These are phyloP conservation scores for Zygnema circumcarinatum DNA, from an alignment of 139 green algal genomes.

Conservation along the genomic window DNA sequence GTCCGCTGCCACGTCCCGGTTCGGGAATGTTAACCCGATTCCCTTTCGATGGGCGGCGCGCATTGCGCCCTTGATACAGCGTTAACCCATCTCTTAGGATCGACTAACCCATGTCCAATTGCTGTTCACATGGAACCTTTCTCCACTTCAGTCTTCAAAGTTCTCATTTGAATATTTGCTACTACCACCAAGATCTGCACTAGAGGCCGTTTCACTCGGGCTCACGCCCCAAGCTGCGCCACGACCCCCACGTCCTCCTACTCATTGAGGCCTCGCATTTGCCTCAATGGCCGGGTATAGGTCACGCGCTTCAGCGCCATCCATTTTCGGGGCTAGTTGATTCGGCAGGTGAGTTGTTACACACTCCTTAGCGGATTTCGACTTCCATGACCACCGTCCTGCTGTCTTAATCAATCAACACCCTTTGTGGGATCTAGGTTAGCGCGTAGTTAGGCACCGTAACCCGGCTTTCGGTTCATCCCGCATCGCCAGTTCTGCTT, in stretches of 20 bases:
- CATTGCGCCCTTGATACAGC: slow-evolving; percentile 85
- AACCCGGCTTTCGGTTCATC: slow-evolving; percentile 92
- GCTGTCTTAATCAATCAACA: slow-evolving; percentile 93
- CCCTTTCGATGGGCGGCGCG: too few species aligned
- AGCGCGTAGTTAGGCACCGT: slow-evolving; percentile 88
- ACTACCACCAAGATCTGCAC: too few species aligned
- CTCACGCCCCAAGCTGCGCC: too few species aligned
- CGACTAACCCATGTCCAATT: slow-evolving; percentile 95
- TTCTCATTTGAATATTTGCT: too few species aligned
- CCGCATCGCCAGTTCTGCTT: slow-evolving; percentile 95
- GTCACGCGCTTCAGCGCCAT: slow-evolving; percentile 91
- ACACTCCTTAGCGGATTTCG: slow-evolving; percentile 97
- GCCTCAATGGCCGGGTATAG: slow-evolving; percentile 85
- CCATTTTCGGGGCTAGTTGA: slow-evolving; percentile 96
- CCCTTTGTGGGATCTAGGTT: slow-evolving; percentile 94
- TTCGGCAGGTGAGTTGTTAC: slow-evolving; percentile 98
- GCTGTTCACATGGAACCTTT: too few species aligned
- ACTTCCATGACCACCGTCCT: slow-evolving; percentile 97
- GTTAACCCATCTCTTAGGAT: slow-evolving; percentile 90
- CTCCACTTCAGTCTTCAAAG: too few species aligned
- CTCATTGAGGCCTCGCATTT: slow-evolving; percentile 87
- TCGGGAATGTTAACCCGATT: slow-evolving; percentile 94
- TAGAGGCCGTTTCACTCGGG: too few species aligned
- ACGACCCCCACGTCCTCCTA: slow-evolving; percentile 89
- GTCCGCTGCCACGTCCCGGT: too few species aligned